A percentile compares a stretch with the other conserved stretches of the same genome.
Conservation (phyloP, 2,329 filamentous ascomycete species). For the Colletotrichum falcatum region DNA sequence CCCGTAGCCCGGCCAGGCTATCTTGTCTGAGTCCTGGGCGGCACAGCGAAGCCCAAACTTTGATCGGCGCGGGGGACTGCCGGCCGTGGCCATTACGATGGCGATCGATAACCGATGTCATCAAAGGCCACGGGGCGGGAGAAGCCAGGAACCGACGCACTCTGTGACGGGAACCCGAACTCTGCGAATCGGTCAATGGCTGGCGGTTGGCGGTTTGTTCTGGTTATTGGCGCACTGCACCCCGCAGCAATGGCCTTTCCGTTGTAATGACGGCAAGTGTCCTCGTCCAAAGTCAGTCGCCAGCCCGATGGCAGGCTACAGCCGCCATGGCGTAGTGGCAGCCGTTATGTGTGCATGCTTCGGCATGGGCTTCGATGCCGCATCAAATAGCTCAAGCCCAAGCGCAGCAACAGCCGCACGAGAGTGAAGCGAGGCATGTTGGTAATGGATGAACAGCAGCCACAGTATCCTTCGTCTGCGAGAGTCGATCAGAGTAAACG, state of each 20-base stretch:
- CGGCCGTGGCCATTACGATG: slow-evolving; percentile 20
- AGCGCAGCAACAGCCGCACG: background rate
- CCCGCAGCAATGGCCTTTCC: slow-evolving; percentile 2
- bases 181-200: slow-evolving; percentile 17
- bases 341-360: slow-evolving; percentile 19
- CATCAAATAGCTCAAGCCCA: slow-evolving; percentile 6
- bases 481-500: background rate
- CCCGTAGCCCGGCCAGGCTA: slow-evolving; percentile 22
- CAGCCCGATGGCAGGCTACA: background rate
- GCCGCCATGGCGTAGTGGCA: slow-evolving; percentile 1
- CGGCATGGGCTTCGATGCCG: background rate
- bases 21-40: background rate
- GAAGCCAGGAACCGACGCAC: slow-evolving; percentile 19
- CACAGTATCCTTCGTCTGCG: slow-evolving; percentile 3
- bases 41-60: background rate
- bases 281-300: background rate
- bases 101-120: slow-evolving; percentile 32
- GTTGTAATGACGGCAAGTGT: slow-evolving; percentile 20
- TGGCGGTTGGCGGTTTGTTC: background rate
- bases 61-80: slow-evolving; percentile 26
- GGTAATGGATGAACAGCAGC: background rate
- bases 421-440: background rate
- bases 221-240: slow-evolving; percentile 21
- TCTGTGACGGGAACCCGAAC: slow-evolving; percentile 27
- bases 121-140: slow-evolving; percentile 26